Evolutionary conservation across 192 early-diverging fungal species (phyloP), one percentile per base, ranked within the genome.

Genomic region (Backusella australiensis): DNA sequence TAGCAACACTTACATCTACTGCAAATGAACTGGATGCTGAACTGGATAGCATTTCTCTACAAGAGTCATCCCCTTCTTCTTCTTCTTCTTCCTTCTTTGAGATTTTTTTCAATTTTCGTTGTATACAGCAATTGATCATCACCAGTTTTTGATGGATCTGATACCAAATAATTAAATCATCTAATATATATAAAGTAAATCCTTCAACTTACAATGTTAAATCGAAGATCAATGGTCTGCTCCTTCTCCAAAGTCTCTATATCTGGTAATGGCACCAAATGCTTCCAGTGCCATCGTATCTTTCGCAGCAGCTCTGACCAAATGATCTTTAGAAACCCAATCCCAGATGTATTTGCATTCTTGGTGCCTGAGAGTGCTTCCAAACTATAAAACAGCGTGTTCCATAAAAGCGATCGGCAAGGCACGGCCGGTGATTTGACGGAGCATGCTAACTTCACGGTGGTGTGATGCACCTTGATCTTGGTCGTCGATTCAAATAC

Each of bases 121-220:
- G 76, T 36, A 91, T 85, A 78, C 94, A 95, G 77, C 91, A 93
- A 80, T 95, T 95, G 67, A 95, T 82, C 93, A 95, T 94, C 21
- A 89, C 85, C 8, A 95, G 78, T 52, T 94, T 95, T 86, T 94
- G 67, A 68, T 68, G 67, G 7, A 68, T 35, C 67, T 68, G 32
- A 32, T 32, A 35, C 8, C 0, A 67, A 34, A 34, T 0, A 11
- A 6, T 34, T 1, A 34, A 29, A 36, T 14, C 32, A 32, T 32
- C 32, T 8, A 36, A 36, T 68, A 67, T n/a, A 36, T 35, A 67
- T 4, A 67, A 39, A 39, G 38, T 39, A 11, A 39, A 39, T 39
- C 6, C 38, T 11, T 12, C 9, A 26, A 38, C 67, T 79, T 76
- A 79, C 81, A 32, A 93, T 76, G 65, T 88, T 88, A 74, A 86